Conservation (phyloP, 2,329 filamentous ascomycete species). For the Verticillium albo-atrum region DNA sequence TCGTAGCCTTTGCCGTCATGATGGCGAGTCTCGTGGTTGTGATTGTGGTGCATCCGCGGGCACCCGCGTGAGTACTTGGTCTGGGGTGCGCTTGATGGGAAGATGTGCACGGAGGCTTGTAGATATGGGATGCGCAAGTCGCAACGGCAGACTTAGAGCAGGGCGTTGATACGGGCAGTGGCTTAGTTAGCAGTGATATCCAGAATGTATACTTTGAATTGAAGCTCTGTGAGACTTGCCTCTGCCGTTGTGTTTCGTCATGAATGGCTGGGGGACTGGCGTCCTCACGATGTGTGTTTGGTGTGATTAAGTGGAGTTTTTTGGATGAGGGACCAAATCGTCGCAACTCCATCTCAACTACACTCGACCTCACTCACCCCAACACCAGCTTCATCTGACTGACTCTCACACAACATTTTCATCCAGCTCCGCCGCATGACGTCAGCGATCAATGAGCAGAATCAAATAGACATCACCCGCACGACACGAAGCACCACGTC, state of each 20-base stretch:
- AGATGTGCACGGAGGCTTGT: background rate
- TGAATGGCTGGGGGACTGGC: no score
- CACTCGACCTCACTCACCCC: background rate
- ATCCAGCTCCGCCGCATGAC: background rate
- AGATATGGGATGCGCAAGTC: background rate
- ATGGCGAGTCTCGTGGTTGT: constrained; percentile 56
- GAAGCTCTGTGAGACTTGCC: background rate
- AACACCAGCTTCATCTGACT: background rate
- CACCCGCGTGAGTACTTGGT: background rate
- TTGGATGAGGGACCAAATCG: background rate
- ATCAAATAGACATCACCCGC: no score
- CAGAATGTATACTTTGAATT: background rate
- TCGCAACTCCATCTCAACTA: background rate
- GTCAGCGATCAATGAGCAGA: background rate
- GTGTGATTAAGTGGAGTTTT: background rate
- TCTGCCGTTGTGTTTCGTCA: no score
- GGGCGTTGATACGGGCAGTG: background rate
- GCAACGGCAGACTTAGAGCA: background rate
- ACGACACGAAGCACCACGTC: background rate
- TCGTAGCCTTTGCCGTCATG: constrained; percentile 61
- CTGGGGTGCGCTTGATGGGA: no score
- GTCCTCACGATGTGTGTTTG: no score
- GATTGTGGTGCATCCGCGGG: constrained; percentile 44
- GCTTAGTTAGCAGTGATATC: background rate
- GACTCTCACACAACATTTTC: background rate